Conservation (phyloP, 1,284 basidiomycete species). For the Trametes pubescens region DNA sequence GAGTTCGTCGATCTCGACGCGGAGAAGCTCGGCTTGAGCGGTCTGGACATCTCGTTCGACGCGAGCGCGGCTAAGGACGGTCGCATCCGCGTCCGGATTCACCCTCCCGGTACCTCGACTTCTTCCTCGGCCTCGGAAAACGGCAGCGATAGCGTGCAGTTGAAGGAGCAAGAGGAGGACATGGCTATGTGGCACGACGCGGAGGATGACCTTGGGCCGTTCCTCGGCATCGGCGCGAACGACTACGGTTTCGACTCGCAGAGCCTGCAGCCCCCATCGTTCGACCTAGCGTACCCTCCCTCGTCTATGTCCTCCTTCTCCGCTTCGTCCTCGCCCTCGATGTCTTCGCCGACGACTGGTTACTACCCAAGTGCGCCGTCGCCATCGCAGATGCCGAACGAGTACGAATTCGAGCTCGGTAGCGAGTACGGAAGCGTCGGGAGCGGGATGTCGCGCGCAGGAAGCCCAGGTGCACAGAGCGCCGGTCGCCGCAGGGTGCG, state of each 20-base stretch:
- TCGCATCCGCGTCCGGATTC: constrained; percentile 77
- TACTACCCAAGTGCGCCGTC: constrained; percentile 35
- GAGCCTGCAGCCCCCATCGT: constrained; percentile 33
- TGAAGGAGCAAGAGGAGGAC: constrained; percentile 43
- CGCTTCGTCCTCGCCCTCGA: constrained; percentile 31
- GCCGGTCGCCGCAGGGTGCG: constrained; percentile 55
- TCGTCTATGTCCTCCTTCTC: constrained; percentile 43
- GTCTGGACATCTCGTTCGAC: constrained; percentile 77
- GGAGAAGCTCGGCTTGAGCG: constrained; percentile 59
- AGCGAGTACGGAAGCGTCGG: constrained; percentile 38
- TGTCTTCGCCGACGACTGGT: constrained; percentile 24
- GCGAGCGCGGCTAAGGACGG: constrained; percentile 67
- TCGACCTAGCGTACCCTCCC: constrained; percentile 48
- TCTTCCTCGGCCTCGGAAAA: constrained; percentile 35
- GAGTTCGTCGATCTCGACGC: constrained; percentile 62
- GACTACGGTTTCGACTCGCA: constrained; percentile 28
- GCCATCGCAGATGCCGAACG: constrained; percentile 36
- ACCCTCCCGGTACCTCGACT: constrained; percentile 55
- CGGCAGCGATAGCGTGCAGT: constrained; percentile 42
- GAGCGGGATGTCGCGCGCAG: constrained; percentile 35
- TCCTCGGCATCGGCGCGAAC: constrained; percentile 57
- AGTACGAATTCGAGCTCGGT: constrained; percentile 38
- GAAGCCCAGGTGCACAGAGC: constrained; percentile 30
- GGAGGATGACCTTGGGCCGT: constrained; percentile 54
- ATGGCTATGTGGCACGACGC: constrained; percentile 42